Conservation (phyloP, 2,329 filamentous ascomycete genomes). For the Pseudodiploospora longispora region DNA sequence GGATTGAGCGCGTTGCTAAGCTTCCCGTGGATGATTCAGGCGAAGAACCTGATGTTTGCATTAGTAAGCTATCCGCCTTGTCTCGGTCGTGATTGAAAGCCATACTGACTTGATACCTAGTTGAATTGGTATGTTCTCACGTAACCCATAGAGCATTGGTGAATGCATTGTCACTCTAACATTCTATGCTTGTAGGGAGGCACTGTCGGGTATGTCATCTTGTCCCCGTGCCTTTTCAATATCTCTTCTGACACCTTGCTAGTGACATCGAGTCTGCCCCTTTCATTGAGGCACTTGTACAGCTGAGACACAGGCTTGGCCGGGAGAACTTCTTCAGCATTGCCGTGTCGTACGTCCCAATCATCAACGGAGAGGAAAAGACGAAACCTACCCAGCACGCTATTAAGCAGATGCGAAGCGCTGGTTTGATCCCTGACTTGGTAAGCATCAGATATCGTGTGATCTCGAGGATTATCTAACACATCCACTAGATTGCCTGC, state of each 20-base stretch:
- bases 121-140: constrained; percentile 26
- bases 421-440: constrained; percentile 65
- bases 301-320: constrained; percentile 65
- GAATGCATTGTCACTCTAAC: too few relatives aligned
- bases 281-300: constrained; percentile 79
- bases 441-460: constrained; percentile 29
- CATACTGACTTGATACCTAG: constrained; percentile 17
- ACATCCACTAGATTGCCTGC: constrained; percentile 65
- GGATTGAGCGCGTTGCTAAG: constrained; percentile 78
- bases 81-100: too few relatives aligned
- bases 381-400: constrained; percentile 95
- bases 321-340: constrained; percentile 73
- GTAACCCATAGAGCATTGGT: neutral
- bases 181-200: constrained; percentile 37
- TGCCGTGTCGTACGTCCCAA: constrained; percentile 80
- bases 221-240: neutral
- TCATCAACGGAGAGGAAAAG: constrained; percentile 68
- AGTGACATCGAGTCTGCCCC: constrained; percentile 79
- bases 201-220: constrained; percentile 39
- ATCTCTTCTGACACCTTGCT: neutral
- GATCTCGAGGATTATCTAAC: constrained; percentile 2
- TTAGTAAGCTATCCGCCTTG: constrained; percentile 49
- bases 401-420: constrained; percentile 74
- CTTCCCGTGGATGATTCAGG: constrained; percentile 81
- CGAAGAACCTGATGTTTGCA: constrained; percentile 82